Base-by-base conservation (phyloP, 352 stramenopile species). In the Saprolegnia diclina region DNA sequence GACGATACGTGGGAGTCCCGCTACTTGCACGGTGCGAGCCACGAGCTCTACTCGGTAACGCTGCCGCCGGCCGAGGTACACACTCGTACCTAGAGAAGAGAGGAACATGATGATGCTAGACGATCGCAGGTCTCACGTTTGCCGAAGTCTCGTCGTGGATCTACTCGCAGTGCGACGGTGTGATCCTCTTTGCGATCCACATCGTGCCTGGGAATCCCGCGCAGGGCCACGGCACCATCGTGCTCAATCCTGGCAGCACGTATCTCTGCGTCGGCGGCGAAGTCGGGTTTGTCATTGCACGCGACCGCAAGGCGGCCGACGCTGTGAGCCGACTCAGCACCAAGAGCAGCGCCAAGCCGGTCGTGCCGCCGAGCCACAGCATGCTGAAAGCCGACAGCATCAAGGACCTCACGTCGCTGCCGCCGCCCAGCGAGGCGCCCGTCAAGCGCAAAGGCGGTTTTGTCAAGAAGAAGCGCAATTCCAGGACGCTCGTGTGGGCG, bases 1-100 rank as follows among this genome's bases (percentile, higher is more conserved):
- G 63, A 76, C 10, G 79, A 77, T 21, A 80, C 75, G 18, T 94
- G 86, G 86, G 75, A 91, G 35, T 79, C 82, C 38, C 79, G 82
- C 42, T 94, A 94, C 63, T 65, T 91, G 53, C 78, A 83, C 38
- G 85, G 86, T 29, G 78, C 86, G 11, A 88, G 80, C 53, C 84
- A 92, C 21, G 86, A 94, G 61, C 73, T 94, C 38, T 94, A 94
- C 72, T 88, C 84, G 22, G 82, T 90, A 4, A 67, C 76, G 13
- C 66, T 94, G 18, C 86, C 86, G 10, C 73, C 83, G 5, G 74
- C 78, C 9, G 70, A 61, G 0, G 78, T 88, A 4, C 70, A 90
- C 62, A 78, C 75, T 13, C 19, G 46, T 52, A 1, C n/a, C n/a
- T n/a, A n/a, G n/a, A n/a, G n/a, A 21, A 29, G 14, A 53, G 10